Evolutionary conservation across 192 early-diverging fungal genomes (phyloP).

Genomic region (Coemansia sp.): DNA sequence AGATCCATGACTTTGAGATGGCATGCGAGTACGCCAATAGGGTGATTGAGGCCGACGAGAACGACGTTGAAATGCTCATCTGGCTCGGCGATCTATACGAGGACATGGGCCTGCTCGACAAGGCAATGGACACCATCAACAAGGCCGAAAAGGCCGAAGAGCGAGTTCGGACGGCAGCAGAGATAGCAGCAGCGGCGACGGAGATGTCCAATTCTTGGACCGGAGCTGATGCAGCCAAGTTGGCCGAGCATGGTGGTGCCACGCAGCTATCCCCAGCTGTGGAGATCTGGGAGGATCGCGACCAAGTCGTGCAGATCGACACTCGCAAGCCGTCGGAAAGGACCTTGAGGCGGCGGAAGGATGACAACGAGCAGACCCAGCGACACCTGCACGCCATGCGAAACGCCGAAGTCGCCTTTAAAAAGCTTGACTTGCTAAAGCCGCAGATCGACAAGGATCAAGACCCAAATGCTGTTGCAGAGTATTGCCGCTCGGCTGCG

Average conservation of each 20-base stretch:
- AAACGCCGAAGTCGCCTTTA: slow-evolving; percentile 40
- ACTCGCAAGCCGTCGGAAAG: slow-evolving; percentile 27
- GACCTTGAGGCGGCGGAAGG: slow-evolving; percentile 13
- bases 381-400: slow-evolving; percentile 39
- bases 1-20: slow-evolving; percentile 58
- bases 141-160: slow-evolving; percentile 31
- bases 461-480: not conserved
- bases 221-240: not conserved
- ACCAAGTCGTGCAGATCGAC: slow-evolving; percentile 11
- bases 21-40: slow-evolving; percentile 59
- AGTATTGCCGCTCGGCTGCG: slow-evolving; percentile 41
- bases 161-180: not conserved
- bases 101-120: slow-evolving; percentile 55
- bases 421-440: slow-evolving; percentile 37
- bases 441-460: slow-evolving; percentile 10
- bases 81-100: slow-evolving; percentile 68
- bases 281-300: not conserved
- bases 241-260: not conserved
- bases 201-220: not conserved
- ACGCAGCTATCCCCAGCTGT: not conserved
- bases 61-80: slow-evolving; percentile 62
- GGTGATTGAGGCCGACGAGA: slow-evolving; percentile 58
- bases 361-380: slow-evolving; percentile 32
- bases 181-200: not conserved
- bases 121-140: slow-evolving; percentile 45